Percentiles rank a stretch among this genome's conserved stretches.
phyloP scores from a whole-genome alignment of 768 basidiomycete genomes.

The Scleroderma citrinum region DNA sequence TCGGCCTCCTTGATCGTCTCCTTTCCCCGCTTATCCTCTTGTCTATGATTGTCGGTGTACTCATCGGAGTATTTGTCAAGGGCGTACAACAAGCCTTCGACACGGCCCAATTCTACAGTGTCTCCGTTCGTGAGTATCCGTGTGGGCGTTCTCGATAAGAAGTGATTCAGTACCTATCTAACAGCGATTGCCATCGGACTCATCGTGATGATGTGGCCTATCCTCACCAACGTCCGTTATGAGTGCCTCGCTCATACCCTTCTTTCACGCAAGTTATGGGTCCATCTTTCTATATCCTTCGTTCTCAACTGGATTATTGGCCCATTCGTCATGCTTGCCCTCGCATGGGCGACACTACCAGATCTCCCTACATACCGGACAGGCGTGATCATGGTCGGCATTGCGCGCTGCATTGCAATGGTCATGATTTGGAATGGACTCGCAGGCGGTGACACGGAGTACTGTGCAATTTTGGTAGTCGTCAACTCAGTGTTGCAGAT shows the following conservation, averaged over 20 bases:
- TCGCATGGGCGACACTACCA: slow-evolving; percentile 82
- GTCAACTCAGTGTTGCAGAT: slow-evolving; percentile 79
- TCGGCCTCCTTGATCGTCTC: slow-evolving; percentile 52
- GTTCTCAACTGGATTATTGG: slow-evolving; percentile 77
- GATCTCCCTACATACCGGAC: slow-evolving; percentile 69
- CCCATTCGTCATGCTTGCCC: slow-evolving; percentile 77
- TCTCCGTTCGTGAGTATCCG: slow-evolving; percentile 63
- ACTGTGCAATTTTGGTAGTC: slow-evolving; percentile 76
- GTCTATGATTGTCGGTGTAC: slow-evolving; percentile 69
- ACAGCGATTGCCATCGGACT: slow-evolving; percentile 77
- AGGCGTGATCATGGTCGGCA: slow-evolving; percentile 79
- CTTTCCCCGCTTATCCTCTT: slow-evolving; percentile 62
- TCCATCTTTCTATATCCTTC: slow-evolving; percentile 62
- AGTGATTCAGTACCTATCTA: too few relatives aligned
- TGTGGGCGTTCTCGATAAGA: too few relatives aligned
- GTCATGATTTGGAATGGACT: slow-evolving; percentile 81
- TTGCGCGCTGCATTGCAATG: slow-evolving; percentile 43
- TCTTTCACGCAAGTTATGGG: slow-evolving; percentile 47
- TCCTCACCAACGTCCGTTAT: slow-evolving; percentile 71
- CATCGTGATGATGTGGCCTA: slow-evolving; percentile 87
- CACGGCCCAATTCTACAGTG: slow-evolving; percentile 56
- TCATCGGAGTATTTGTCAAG: slow-evolving; percentile 65
- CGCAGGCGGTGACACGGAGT: slow-evolving; percentile 60
- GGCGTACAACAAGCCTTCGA: slow-evolving; percentile 57
- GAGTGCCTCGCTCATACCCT: slow-evolving; percentile 60